A percentile compares a stretch with the other conserved stretches of the same genome.
Evolutionary conservation across 202 grass and related monocot genomes (phyloP).

Genomic region (Alloteropsis angusta): DNA sequence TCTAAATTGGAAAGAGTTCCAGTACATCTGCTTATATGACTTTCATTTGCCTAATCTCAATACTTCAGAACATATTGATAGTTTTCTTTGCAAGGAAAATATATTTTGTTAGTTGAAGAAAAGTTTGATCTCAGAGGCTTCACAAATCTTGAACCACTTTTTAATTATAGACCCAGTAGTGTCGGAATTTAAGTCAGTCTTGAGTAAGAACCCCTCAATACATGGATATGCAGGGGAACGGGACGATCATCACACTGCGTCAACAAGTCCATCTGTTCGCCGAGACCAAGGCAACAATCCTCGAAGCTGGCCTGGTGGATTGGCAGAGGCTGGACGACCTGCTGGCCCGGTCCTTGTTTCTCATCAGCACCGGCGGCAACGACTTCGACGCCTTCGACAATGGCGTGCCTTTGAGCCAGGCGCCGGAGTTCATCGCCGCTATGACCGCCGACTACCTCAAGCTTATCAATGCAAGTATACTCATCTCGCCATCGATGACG

Average conservation of each 20-base stretch:
- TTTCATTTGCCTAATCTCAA: too few relatives aligned
- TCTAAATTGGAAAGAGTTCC: not conserved
- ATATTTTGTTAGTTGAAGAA: too few relatives aligned
- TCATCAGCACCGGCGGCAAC: slow-evolving; percentile 39
- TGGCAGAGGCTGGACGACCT: not conserved
- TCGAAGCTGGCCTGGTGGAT: not conserved
- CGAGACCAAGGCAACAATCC: not conserved
- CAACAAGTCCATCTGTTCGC: slow-evolving; percentile 27
- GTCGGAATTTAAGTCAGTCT: too few relatives aligned
- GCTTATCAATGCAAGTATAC: slow-evolving; percentile 16
- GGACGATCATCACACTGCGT: slow-evolving; percentile 30
- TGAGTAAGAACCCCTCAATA: too few relatives aligned
- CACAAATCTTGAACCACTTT: too few relatives aligned
- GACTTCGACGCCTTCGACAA: slow-evolving; percentile 23
- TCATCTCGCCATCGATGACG: not conserved
- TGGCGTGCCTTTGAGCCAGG: not conserved
- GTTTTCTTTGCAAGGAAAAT: too few relatives aligned
- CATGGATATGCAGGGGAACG: slow-evolving; percentile 2
- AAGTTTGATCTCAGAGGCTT: too few relatives aligned
- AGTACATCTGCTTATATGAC: not conserved
- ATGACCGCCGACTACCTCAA: slow-evolving; percentile 21
- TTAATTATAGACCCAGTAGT: too few relatives aligned
- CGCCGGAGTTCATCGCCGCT: not conserved
- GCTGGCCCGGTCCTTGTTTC: slow-evolving; percentile 31
- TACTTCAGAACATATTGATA: too few relatives aligned